Conservation (phyloP, 2,329 filamentous ascomycete genomes). For the Alternaria sp. region DNA sequence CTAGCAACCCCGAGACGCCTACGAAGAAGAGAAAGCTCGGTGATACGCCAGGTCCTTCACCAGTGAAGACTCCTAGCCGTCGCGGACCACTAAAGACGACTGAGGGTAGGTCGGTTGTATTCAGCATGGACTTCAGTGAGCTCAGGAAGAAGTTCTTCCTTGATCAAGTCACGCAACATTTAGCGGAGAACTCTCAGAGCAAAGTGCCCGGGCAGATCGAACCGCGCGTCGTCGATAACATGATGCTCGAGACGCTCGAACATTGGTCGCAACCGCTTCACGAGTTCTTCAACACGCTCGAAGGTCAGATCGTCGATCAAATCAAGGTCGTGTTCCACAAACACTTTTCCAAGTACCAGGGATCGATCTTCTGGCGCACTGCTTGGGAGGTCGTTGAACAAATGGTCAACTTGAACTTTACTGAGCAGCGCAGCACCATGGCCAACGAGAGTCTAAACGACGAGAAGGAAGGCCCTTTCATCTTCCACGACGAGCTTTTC, state of each 20-base stretch:
- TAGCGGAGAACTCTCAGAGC: conserved; percentile 34
- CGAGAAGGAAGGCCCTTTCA: conserved; percentile 48
- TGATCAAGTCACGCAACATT: conserved; percentile 34
- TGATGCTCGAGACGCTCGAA: conserved; percentile 25
- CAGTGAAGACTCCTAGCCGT: not conserved
- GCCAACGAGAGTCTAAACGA: conserved; percentile 35
- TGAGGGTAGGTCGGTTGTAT: too few relatives aligned
- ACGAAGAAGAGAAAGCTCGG: conserved; percentile 45
- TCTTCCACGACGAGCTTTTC: conserved; percentile 34
- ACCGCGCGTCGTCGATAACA: conserved; percentile 1
- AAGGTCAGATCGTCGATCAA: conserved; percentile 8
- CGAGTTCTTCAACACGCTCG: conserved; percentile 33
- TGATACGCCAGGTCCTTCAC: not conserved
- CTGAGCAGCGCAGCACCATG: conserved; percentile 29
- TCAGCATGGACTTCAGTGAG: conserved; percentile 3
- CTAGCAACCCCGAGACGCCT: conserved; percentile 17
- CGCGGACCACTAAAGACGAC: not conserved
- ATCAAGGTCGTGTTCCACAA: conserved; percentile 36
- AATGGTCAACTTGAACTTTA: conserved; percentile 35
- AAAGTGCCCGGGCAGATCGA: conserved; percentile 43
- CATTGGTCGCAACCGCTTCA: conserved; percentile 40
- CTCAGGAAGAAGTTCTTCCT: conserved; percentile 32
- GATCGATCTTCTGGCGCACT: conserved; percentile 38
- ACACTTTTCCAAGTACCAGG: conserved; percentile 36
- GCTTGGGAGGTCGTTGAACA: conserved; percentile 30